phyloP scores from a whole-genome alignment of 352 stramenopile genomes.

The Globisporangium mamillatum region DNA sequence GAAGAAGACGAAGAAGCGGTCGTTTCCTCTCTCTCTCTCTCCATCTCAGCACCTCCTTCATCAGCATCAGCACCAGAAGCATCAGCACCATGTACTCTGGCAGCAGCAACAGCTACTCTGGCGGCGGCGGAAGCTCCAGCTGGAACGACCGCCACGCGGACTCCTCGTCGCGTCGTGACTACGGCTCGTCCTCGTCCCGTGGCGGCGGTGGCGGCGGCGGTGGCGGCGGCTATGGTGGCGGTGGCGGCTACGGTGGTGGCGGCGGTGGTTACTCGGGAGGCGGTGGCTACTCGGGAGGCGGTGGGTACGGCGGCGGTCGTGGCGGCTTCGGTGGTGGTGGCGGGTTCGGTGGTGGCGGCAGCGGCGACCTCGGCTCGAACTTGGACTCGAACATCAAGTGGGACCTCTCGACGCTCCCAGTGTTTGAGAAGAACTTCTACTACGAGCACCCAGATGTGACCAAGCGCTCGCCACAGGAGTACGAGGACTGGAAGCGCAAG shows the following conservation, averaged over 20 bases:
- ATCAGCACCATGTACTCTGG: constrained; percentile 58
- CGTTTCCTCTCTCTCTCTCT: constrained; percentile 6
- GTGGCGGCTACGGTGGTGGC: constrained; percentile 30
- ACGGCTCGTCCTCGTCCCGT: constrained; percentile 37
- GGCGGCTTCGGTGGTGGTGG: constrained; percentile 35
- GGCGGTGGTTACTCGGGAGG: constrained; percentile 34
- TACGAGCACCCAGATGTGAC: constrained; percentile 97
- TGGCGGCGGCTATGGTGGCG: constrained; percentile 27
- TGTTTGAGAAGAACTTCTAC: constrained; percentile 99
- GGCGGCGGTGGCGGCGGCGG: constrained; percentile 23
- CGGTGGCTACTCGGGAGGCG: constrained; percentile 32
- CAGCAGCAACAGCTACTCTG: constrained; percentile 21
- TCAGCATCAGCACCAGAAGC: not conserved
- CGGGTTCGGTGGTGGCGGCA: constrained; percentile 26
- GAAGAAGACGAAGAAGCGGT: not conserved
- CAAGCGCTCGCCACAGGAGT: constrained; percentile 87
- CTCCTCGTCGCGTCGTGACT: constrained; percentile 72
- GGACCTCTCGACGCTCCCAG: constrained; percentile 90
- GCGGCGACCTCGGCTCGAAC: constrained; percentile 82
- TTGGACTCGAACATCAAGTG: constrained; percentile 95
- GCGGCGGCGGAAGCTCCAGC: constrained; percentile 25
- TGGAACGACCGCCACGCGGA: constrained; percentile 68
- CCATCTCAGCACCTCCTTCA: not conserved
- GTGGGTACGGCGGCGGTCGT: constrained; percentile 25
- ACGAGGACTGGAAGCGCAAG: constrained; percentile 89